Evolutionary conservation across 176 grass and related monocot genomes (phyloP), one percentile per base, ranked within the genome.

Genomic region (Thinopyrum elongatum): DNA sequence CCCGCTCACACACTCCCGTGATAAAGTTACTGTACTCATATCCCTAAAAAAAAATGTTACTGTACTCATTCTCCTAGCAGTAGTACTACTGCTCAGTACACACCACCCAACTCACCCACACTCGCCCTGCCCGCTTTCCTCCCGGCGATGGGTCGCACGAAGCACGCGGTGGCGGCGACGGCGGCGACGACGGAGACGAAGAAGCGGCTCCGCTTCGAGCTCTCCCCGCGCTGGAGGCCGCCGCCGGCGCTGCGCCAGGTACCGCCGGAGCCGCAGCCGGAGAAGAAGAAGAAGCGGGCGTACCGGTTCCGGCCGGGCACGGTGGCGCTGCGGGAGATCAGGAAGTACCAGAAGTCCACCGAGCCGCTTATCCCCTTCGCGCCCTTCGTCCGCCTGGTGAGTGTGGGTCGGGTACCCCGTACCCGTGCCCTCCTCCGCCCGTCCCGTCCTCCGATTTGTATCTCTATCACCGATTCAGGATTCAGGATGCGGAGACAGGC

Each of bases 321-420:
- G 1, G 82, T 91, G 22, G 97, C 97, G 1, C 86, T 98, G 34
- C 83, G 82, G 21, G 93, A 98, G 87, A 92, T 98, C 23, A 86
- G 92, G 33, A 92, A 46, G 51, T 88, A 47, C 28, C 96, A 95
- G 90, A 89, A 83, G 57, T 76, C 88, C 27, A 78, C 78, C 29
- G 53, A 72, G 1, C 76, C 80, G 27, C 80, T 94, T 8, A 88
- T 98, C 82, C 88, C 96, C 1, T 81, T 77, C 28, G 92, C 82
- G 2, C 86, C 93, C 6, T 95, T 98, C 49, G 39, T 61, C 4
- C 90, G 95, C 61, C 58, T 93, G 76, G 95, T 76, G 26, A 15
- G 15, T 19, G 49, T 7, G 49, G 49, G 49, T 19, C 1, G 16
- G 47, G 47, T 6, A 51, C 47, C 47, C 47, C 47, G 33, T 22